Base-by-base conservation (phyloP, 306 rosid genomes). In the Corylus avellana region DNA sequence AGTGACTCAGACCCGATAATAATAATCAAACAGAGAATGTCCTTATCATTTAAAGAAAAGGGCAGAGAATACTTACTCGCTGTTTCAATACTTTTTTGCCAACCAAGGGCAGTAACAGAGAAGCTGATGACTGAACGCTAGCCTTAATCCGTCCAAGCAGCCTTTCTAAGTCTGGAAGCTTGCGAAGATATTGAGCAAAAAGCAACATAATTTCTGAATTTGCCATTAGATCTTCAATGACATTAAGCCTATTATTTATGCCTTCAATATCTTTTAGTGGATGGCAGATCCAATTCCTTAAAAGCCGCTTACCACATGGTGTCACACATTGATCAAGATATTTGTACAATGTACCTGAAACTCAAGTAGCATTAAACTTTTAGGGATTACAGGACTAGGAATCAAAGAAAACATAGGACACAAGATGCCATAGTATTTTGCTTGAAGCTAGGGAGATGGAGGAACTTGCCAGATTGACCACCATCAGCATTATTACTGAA, bases 261-360 rank as follows among this genome's bases (percentile, higher is more conserved):
- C 75, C 90, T 72, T 87, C 93, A 61, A 78, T 81, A 81, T 90
- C 96, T 84, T 90, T 87, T 77, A 89, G 85, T 0, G 97, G 98
- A 86, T 90, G 97, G 85, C 98, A 94, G 82, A 92, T 89, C 97
- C 97, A 94, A 83, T 84, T 87, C 90, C 97, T 89, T 50, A 94
- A 81, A 81, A 92, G 90, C 73, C 97, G 88, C 91, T 90, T 94
- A 64, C 97, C 98, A 54, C 97, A 85, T 77, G 95, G 83, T 66
- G 98, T 92, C 73, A 91, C 71, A 70, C 98, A 94, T 66, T 83
- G 92, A 82, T 92, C 95, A 51, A 94, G 97, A 87, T 84, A 88
- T 75, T 89, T 86, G 88, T 86, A 94, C 75, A 94, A 80, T 69
- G 98, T 92, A 77, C 97, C 98, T 94, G 86, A 83, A 87, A 76